Conservation (phyloP, 352 stramenopile species). For the Globisporangium takayamanum region DNA sequence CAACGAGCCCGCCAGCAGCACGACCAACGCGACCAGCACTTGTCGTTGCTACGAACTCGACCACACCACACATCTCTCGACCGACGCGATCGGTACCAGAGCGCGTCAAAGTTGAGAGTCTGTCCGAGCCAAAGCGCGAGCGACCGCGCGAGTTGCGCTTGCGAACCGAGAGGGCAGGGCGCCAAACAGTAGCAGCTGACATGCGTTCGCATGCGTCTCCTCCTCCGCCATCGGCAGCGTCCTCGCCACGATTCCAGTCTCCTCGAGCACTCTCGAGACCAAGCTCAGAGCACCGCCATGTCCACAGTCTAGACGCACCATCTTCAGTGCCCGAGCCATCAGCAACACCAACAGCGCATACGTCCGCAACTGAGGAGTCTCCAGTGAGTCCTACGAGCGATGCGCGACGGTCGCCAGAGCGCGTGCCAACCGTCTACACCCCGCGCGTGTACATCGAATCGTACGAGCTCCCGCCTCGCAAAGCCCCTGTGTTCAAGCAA, state of each 20-base stretch:
- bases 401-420: conserved; percentile 4
- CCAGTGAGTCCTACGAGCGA: not conserved
- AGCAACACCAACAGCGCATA: not conserved
- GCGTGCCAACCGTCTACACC: not conserved
- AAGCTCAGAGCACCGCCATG: no score
- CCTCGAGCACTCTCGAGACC: no score
- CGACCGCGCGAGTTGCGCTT: conserved; percentile 10
- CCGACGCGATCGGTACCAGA: no score
- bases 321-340: not conserved
- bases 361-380: not conserved
- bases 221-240: no score
- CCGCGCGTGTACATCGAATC: conserved; percentile 18
- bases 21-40: not conserved
- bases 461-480: conserved; percentile 26
- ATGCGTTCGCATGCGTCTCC: not conserved
- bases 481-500: conserved; percentile 33
- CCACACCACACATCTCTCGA: not conserved
- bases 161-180: not conserved
- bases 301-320: not conserved
- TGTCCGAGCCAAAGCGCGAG: conserved; percentile 3
- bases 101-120: not conserved
- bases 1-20: not conserved
- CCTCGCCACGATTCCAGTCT: no score
- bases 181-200: not conserved
- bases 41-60: not conserved